Conservation (phyloP, 2,329 filamentous ascomycete species). For the Ophiosphaerella herpotricha region DNA sequence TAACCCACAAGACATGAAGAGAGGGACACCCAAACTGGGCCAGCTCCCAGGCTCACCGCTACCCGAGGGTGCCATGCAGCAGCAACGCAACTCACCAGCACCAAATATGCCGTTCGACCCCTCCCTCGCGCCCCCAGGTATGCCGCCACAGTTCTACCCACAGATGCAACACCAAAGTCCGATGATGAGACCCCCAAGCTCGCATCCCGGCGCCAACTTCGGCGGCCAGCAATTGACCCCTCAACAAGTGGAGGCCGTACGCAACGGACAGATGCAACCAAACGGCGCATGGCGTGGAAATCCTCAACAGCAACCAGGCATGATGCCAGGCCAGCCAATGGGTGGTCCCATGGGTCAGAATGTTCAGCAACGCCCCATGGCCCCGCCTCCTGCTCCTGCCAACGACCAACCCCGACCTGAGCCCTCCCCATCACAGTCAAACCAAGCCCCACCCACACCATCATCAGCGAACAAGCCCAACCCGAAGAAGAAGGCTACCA, state of each 20-base stretch:
- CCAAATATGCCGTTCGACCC: slow-evolving; percentile 59
- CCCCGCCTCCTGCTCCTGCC: slow-evolving; percentile 54
- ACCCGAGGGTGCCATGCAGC: slow-evolving; percentile 69
- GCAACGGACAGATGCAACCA: slow-evolving; percentile 41
- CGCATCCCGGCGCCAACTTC: slow-evolving; percentile 58
- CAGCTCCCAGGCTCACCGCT: slow-evolving; percentile 70
- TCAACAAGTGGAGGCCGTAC: slow-evolving; percentile 55
- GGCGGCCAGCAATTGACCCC: slow-evolving; percentile 68
- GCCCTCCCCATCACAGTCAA: slow-evolving; percentile 53
- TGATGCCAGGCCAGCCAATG: slow-evolving; percentile 63
- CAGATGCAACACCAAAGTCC: slow-evolving; percentile 38
- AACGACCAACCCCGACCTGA: slow-evolving; percentile 50
- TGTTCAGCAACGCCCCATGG: slow-evolving; percentile 70
- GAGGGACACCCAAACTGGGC: slow-evolving; percentile 74
- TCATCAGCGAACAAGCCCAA: slow-evolving; percentile 73
- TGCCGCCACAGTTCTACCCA: slow-evolving; percentile 46
- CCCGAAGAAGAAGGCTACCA: slow-evolving; percentile 76
- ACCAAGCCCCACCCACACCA: slow-evolving; percentile 72
- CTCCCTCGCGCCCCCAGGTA: slow-evolving; percentile 54
- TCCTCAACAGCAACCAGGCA: slow-evolving; percentile 48
- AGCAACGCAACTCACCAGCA: slow-evolving; percentile 64
- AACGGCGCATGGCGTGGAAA: slow-evolving; percentile 45
- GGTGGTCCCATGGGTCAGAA: slow-evolving; percentile 60
- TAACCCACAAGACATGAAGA: slow-evolving; percentile 79
- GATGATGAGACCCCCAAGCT: slow-evolving; percentile 61